Evolutionary conservation across 257 asterid genomes (phyloP), one percentile per base, ranked within the genome.

Genomic region (Sherardia arvensis): DNA sequence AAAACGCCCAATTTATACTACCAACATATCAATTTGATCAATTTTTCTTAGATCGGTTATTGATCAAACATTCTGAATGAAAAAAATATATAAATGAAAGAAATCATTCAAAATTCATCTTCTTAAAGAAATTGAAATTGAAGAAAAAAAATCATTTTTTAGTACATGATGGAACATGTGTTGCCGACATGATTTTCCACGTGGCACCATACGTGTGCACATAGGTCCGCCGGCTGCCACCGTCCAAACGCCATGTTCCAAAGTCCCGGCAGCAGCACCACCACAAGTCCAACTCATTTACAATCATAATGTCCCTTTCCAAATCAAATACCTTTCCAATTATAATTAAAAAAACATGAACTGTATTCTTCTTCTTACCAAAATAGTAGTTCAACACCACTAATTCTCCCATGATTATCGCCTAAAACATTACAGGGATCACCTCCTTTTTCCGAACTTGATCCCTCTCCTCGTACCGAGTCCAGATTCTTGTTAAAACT

Each of bases 391-490:
- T 8, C 61, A 4, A 8, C 57, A 53, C 58, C 66, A 32, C 61
- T 65, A 61, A 59, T 57, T 69, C 61, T 21, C 65, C 72, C 77
- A 38, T 55, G 62, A 48, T 43, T 67, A 20, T 57, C 73, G 79
- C 68, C 22, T 28, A 57, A 38, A 38, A 17, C 28, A 17, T 43
- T 22, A n/a, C n/a, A n/a, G n/a, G n/a, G n/a, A n/a, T n/a, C n/a
- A n/a, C n/a, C n/a, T n/a, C n/a, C 1, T 33, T 21, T 23, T 7
- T 47, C 38, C 29, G 30, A 62, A 12, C 59, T 48, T 73, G 26
- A 53, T 62, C 62, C 73, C 72, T 59, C 57, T 28, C 10, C 45
- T 51, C 8, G 21, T 27, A 53, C 36, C 60, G 22, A 38, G 43
- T 21, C 56, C 56, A 49, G 26, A 49, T 49, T 18, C 26, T 7